Base-by-base conservation (phyloP, 2,329 filamentous ascomycete genomes). In the Macroventuria anomochaeta region DNA sequence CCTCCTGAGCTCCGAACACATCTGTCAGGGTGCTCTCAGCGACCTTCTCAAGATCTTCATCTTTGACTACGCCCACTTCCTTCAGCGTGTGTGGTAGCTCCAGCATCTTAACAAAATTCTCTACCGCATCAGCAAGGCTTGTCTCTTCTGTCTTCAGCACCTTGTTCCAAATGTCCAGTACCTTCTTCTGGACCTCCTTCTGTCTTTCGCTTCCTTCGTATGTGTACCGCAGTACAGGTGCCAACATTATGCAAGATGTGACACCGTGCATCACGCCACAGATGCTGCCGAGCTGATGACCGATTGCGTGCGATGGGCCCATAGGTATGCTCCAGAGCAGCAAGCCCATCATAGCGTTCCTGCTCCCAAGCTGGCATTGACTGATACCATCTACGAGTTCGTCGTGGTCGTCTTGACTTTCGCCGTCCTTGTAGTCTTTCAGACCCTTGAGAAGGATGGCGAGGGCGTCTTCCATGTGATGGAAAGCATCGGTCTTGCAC, bases 1-100 rank as follows among this genome's bases (percentile, higher is more conserved):
- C 15, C 3, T 51, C 41, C 37, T 46, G 46, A 25, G 48, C 48
- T 13, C 48, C 46, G 13, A 57, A 61, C 4, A 62, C 53, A 46
- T 67, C 65, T 18, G 63, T 68, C 56, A 69, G 23, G 1, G 62
- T 68, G 32, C 55, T 46, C 29, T 68, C 60, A 17, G 62, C 65
- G 25, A 69, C 57, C 53, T 55, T 58, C 4, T 65, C 47, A 2
- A 68, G 46, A 7, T 53, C 49, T 17, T 54, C 46, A 21, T 67
- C 53, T 5, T 59, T 55, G 13, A 48, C 53, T 15, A 69, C 46
- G 5, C 59, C 64, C 0, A 62, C 63, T 18, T 65, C 58, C 5
- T 36, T 57, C 34, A 69, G 54, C 28, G 53, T 62, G 15, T 41
- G 58, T 10, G 65, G 65, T 8, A 69, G 38, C 12, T 48, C 58